Evolutionary conservation across 176 grass and related monocot genomes (phyloP).

Genomic region (Hordeum marinum): DNA sequence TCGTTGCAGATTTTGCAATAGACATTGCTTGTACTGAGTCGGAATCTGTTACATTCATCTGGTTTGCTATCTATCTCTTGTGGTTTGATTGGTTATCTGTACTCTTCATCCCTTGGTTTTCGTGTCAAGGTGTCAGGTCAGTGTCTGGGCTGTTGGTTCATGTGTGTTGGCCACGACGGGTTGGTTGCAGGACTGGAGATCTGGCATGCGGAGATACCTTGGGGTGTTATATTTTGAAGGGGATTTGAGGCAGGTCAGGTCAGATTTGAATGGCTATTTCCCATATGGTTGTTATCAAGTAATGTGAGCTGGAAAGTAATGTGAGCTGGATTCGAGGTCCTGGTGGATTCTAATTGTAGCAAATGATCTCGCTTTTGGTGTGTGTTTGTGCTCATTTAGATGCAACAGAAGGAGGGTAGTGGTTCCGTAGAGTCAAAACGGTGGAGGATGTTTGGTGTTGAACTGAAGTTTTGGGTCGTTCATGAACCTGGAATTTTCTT

Average conservation of each 20-base stretch:
- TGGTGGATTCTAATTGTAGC: background rate
- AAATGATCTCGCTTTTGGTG: constrained; percentile 6
- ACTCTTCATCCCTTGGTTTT: too few species aligned
- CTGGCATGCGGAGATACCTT: background rate
- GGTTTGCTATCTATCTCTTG: background rate
- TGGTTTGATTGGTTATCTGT: background rate
- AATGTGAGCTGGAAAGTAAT: too few species aligned
- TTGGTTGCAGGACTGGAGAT: constrained; percentile 21
- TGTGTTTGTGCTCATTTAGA: background rate
- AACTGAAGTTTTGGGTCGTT: background rate
- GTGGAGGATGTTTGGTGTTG: too few species aligned
- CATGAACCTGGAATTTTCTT: too few species aligned
- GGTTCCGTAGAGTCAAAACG: too few species aligned
- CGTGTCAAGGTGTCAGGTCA: too few species aligned
- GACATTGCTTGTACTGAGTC: background rate
- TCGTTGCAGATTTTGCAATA: background rate
- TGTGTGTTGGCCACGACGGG: background rate
- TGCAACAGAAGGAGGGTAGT: background rate
- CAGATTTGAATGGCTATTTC: background rate
- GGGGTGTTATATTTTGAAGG: background rate
- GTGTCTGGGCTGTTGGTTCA: too few species aligned
- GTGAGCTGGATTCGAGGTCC: too few species aligned
- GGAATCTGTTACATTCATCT: background rate
- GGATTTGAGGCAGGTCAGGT: background rate
- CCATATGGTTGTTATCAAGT: background rate